Evolutionary conservation across 768 basidiomycete genomes (phyloP).

Genomic region (Russula virescens): DNA sequence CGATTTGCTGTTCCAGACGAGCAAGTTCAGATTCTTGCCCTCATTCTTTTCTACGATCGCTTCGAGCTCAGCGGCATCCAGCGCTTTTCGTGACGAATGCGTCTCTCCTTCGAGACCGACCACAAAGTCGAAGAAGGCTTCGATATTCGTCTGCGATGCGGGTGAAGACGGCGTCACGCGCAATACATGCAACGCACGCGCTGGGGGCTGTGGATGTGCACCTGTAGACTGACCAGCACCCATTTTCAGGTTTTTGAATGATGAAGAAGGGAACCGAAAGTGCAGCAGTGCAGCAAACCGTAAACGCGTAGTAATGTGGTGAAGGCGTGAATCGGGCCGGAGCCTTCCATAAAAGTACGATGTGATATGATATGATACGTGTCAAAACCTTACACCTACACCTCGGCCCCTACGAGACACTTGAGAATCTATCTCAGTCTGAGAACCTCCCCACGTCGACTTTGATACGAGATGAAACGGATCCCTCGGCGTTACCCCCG

Average conservation of each 20-base stretch:
- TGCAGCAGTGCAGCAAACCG: no score
- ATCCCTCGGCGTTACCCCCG: constrained; percentile 11
- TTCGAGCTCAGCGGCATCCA: constrained; percentile 69
- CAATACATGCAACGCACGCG: constrained; percentile 76
- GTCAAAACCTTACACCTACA: no score
- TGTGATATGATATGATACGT: no score
- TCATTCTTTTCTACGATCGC: constrained; percentile 80
- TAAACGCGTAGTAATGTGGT: no score
- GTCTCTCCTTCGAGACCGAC: constrained; percentile 81
- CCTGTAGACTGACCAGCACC: constrained; percentile 69
- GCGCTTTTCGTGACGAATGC: constrained; percentile 43
- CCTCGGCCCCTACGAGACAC: no score
- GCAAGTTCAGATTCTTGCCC: constrained; percentile 57
- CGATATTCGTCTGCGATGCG: constrained; percentile 76
- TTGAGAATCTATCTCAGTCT: not conserved
- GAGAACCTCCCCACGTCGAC: constrained; percentile 16
- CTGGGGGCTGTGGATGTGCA: constrained; percentile 40
- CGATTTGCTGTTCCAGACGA: constrained; percentile 82
- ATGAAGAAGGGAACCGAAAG: not conserved
- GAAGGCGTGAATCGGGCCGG: not conserved
- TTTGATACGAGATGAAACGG: constrained; percentile 13
- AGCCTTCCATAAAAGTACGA: not conserved
- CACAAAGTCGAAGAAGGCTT: constrained; percentile 96
- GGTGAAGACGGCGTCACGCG: constrained; percentile 88
- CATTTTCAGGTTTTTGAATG: constrained; percentile 39